A percentile compares a stretch with the other conserved stretches of the same genome.
Evolutionary conservation across 2,329 filamentous ascomycete species (phyloP).

Genomic region (Ophiostoma sp.): DNA sequence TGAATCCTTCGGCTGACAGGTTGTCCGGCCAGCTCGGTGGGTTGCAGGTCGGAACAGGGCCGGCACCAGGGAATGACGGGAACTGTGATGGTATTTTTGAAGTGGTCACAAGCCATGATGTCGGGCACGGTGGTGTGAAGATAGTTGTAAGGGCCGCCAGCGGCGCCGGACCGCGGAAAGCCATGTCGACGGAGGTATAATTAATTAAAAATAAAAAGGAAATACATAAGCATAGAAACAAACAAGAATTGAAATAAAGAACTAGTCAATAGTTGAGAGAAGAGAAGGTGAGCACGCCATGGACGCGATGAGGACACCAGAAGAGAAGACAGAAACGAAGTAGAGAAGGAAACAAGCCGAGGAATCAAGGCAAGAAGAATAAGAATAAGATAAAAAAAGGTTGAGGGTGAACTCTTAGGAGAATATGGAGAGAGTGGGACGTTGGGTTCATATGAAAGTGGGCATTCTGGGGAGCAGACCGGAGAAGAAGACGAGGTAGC

Average conservation of each 20-base stretch:
- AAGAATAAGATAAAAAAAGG: background rate
- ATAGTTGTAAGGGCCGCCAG: constrained; percentile 39
- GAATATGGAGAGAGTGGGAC: background rate
- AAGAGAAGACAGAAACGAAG: background rate
- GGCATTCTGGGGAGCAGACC: background rate
- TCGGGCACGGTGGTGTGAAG: constrained; percentile 38
- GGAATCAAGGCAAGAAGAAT: background rate
- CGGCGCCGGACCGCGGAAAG: constrained; percentile 30
- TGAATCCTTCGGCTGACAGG: constrained; percentile 35
- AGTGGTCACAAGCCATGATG: constrained; percentile 39
- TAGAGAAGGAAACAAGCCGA: background rate
- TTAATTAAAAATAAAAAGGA: background rate
- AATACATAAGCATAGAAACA: background rate
- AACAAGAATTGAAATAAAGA: background rate
- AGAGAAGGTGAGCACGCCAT: background rate
- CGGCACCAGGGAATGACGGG: constrained; percentile 32
- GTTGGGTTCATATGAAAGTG: constrained; percentile 1
- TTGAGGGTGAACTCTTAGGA: background rate
- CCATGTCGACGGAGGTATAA: constrained; percentile 9
- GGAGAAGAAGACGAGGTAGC: background rate
- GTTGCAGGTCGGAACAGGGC: constrained; percentile 29
- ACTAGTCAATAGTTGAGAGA: constrained; percentile 9
- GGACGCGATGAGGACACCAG: background rate
- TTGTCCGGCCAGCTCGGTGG: constrained; percentile 36
- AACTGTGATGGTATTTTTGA: constrained; percentile 38